A percentile compares a stretch with the other conserved stretches of the same genome.
phyloP scores from a whole-genome alignment of 352 stramenopile genomes.

The Globisporangium parvum region DNA sequence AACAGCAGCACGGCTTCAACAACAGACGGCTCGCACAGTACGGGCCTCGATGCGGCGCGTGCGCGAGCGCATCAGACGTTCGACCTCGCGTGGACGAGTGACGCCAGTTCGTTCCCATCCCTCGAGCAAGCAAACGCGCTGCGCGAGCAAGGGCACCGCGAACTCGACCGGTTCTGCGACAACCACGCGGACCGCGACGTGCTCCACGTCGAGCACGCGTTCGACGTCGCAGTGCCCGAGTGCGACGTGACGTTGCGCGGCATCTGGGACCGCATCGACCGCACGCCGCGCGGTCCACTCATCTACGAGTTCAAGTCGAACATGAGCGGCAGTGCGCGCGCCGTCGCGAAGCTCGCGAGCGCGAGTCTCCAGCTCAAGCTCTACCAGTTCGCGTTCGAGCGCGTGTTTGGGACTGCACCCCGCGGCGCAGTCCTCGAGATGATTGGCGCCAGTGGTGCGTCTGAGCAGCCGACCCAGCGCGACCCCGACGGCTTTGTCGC shows the following conservation, averaged over 20 bases:
- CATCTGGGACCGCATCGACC: slow-evolving; percentile 77
- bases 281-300: slow-evolving; percentile 21
- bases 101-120: slow-evolving; percentile 34
- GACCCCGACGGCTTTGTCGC: slow-evolving; percentile 32
- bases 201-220: slow-evolving; percentile 53
- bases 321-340: slow-evolving; percentile 37
- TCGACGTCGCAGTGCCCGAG: slow-evolving; percentile 42
- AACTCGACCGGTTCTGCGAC: slow-evolving; percentile 40
- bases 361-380: slow-evolving; percentile 81
- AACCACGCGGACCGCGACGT: slow-evolving; percentile 30
- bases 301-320: slow-evolving; percentile 87
- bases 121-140: slow-evolving; percentile 28
- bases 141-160: slow-evolving; percentile 25
- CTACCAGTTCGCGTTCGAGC: slow-evolving; percentile 73
- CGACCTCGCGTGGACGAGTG: slow-evolving; percentile 11
- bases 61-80: slow-evolving; percentile 6
- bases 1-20: slow-evolving; percentile 13
- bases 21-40: background rate
- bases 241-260: slow-evolving; percentile 52
- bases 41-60: slow-evolving; percentile 1
- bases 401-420: slow-evolving; percentile 46
- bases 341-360: slow-evolving; percentile 42
- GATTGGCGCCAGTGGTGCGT: slow-evolving; percentile 27
- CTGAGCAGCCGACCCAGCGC: background rate
- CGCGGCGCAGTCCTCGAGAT: slow-evolving; percentile 54